Conservation (phyloP, 2,329 filamentous ascomycete genomes). For the Aspergillus pseudotamarii region DNA sequence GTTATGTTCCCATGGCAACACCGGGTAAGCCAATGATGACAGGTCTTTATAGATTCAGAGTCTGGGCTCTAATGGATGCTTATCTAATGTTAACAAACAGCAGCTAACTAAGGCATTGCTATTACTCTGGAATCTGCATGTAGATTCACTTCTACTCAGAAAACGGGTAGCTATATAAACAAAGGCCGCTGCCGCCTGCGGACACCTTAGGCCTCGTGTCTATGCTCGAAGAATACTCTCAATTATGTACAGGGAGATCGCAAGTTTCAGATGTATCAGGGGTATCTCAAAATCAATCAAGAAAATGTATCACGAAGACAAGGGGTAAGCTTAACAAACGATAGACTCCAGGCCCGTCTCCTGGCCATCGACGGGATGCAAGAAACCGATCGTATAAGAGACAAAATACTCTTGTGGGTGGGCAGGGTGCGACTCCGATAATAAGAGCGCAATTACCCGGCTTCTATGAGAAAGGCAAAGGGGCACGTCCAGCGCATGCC, state of each 20-base stretch:
- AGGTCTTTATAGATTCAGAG: not conserved
- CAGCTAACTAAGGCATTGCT: not conserved
- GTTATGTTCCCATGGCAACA: conserved; percentile 30
- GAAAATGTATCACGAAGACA: conserved; percentile 25
- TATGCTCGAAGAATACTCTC: conserved; percentile 23
- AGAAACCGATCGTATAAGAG: not conserved
- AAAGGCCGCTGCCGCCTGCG: conserved; percentile 18
- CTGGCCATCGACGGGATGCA: conserved; percentile 16
- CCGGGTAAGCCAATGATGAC: not conserved
- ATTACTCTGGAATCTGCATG: not conserved
- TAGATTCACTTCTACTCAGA: not conserved
- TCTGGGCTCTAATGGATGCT: not conserved
- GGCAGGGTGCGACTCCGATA: conserved; percentile 1
- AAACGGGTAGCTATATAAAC: conserved; percentile 2
- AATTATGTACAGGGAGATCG: conserved; percentile 37
- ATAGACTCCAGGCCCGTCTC: conserved; percentile 24
- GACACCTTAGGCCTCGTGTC: conserved; percentile 22
- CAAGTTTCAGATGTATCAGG: conserved; percentile 38
- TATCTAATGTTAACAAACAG: not conserved
- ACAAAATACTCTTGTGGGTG: not conserved
- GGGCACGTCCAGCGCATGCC: conserved; percentile 9
- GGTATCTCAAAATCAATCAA: conserved; percentile 42
- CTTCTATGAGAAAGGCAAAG: conserved; percentile 3
- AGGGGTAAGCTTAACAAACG: conserved; percentile 20
- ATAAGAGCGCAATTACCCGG: not conserved